phyloP scores from a whole-genome alignment of 2,329 filamentous ascomycete species.

The Pseudogymnoascus sp. region DNA sequence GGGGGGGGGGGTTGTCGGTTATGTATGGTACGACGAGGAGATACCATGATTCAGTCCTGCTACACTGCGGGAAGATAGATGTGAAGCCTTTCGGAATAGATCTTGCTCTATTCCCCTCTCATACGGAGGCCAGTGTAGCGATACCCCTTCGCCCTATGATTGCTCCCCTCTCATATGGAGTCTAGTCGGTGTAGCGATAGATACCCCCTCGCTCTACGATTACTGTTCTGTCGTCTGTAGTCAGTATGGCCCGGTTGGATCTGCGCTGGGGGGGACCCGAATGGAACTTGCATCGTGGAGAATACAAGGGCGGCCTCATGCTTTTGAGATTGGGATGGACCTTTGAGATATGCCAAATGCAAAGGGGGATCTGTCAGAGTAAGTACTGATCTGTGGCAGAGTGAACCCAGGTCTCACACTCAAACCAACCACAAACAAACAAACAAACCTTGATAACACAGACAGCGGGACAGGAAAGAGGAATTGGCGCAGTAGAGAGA shows the following conservation, averaged over 20 bases:
- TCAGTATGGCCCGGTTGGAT: not conserved
- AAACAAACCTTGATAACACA: slow-evolving; percentile 1
- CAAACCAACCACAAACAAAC: not conserved
- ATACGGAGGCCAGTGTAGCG: not conserved
- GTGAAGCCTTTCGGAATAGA: not conserved
- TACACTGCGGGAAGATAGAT: not conserved
- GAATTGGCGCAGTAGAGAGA: not conserved
- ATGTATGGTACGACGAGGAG: not conserved
- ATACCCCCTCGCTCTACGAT: not conserved
- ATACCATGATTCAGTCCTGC: not conserved
- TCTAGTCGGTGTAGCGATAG: not conserved
- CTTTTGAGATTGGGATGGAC: not conserved
- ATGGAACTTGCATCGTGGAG: slow-evolving; percentile 6
- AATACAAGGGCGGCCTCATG: not conserved
- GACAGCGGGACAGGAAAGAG: not conserved
- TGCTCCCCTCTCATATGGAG: not conserved
- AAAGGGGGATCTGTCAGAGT: not conserved
- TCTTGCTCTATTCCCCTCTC: not conserved
- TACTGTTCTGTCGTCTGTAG: not conserved
- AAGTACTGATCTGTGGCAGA: not conserved
- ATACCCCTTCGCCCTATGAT: not conserved
- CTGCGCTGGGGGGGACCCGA: not conserved
- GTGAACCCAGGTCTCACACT: slow-evolving; percentile 3
- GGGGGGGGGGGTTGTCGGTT: not conserved
- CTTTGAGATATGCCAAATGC: not conserved